phyloP scores from a whole-genome alignment of 352 stramenopile genomes.

The Achlya hypogyna region DNA sequence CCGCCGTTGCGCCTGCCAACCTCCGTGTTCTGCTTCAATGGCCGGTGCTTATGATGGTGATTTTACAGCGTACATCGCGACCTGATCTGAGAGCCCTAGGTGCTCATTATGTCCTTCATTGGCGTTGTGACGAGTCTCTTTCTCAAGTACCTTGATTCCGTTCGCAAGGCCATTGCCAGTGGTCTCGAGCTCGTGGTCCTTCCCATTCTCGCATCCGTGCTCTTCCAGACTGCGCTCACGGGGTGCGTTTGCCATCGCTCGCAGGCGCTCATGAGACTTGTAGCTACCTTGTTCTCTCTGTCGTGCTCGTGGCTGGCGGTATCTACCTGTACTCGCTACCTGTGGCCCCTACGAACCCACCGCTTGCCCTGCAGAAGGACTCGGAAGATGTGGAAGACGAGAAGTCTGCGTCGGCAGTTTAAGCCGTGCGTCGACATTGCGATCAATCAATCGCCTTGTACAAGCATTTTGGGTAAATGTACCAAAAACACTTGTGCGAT shows the following conservation, averaged over 20 bases:
- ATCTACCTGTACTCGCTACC: constrained; percentile 77
- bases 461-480: too few relatives aligned
- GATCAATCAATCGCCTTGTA: too few relatives aligned
- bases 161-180: constrained; percentile 72
- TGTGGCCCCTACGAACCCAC: constrained; percentile 19
- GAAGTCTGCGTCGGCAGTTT: neutral
- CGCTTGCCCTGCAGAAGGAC: neutral
- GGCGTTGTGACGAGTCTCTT: constrained; percentile 75
- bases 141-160: constrained; percentile 68
- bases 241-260: too few relatives aligned
- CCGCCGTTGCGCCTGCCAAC: constrained; percentile 41
- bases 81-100: constrained; percentile 66
- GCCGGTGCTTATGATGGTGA: constrained; percentile 6
- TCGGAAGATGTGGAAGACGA: neutral
- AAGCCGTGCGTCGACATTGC: neutral
- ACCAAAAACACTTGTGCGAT: too few relatives aligned
- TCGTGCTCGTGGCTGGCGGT: constrained; percentile 57
- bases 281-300: constrained; percentile 27
- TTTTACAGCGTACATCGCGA: constrained; percentile 22
- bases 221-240: constrained; percentile 56
- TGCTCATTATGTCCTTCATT: constrained; percentile 77
- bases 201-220: constrained; percentile 43
- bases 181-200: constrained; percentile 66
- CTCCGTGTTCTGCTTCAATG: constrained; percentile 40
- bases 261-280: too few relatives aligned